phyloP scores from a whole-genome alignment of 257 asterid species.

The Sherardia arvensis region DNA sequence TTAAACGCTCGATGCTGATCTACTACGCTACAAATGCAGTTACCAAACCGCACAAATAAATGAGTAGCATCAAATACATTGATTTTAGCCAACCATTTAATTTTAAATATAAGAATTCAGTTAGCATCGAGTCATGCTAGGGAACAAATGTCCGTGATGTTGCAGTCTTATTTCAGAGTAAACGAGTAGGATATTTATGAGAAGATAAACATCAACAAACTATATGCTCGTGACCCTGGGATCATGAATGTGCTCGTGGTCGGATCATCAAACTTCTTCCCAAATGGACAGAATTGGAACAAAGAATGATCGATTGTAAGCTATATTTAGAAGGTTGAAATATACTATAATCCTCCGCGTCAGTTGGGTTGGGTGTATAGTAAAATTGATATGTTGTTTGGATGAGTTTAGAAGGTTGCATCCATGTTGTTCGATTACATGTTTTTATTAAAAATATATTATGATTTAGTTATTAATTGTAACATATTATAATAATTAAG shows the following conservation, averaged over 20 bases:
- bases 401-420: no score
- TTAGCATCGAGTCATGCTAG: not conserved
- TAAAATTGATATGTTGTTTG: no score
- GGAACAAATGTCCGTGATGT: not conserved
- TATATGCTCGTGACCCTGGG: not conserved
- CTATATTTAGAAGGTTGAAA: not conserved
- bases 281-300: not conserved
- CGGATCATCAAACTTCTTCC: not conserved
- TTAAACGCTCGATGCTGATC: not conserved
- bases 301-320: no score
- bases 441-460: no score
- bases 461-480: no score
- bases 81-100: not conserved
- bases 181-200: not conserved
- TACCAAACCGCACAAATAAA: not conserved
- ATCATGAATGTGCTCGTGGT: not conserved
- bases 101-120: not conserved
- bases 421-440: no score
- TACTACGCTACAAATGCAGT: not conserved
- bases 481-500: no score
- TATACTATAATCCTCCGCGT: no score
- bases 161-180: not conserved
- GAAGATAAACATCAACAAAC: not conserved
- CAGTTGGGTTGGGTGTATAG: no score
- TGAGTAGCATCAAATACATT: not conserved